Evolutionary conservation across 345 rosid genomes (phyloP).

Genomic region (Eutrema heterophyllum): DNA sequence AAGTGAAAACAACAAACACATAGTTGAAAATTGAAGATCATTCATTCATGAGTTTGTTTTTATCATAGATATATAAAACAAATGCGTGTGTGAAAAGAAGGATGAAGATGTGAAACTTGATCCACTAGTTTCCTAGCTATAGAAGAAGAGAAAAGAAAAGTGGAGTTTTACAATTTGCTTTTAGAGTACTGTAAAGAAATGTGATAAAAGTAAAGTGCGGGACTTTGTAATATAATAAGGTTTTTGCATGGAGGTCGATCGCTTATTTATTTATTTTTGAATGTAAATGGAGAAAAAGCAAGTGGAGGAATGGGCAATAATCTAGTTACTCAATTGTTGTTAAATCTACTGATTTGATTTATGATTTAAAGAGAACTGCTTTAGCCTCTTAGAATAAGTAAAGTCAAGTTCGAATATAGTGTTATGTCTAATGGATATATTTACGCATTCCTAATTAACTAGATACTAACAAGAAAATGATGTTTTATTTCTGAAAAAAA

Average conservation of each 20-base stretch:
- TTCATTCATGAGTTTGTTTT: not conserved
- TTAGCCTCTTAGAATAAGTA: not conserved
- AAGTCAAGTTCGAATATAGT: not conserved
- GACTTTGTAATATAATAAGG: slow-evolving; percentile 21
- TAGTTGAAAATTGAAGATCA: not conserved
- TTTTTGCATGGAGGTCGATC: slow-evolving; percentile 28
- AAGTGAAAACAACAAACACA: slow-evolving; percentile 2
- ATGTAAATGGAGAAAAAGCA: not conserved
- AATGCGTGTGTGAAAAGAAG: not conserved
- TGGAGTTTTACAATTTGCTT: slow-evolving; percentile 12
- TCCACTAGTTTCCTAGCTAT: slow-evolving; percentile 25
- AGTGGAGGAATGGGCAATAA: slow-evolving; percentile 24
- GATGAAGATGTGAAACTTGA: slow-evolving; percentile 1
- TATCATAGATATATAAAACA: not conserved
- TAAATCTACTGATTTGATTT: slow-evolving; percentile 7
- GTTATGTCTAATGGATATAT: not conserved
- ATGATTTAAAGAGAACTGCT: not conserved
- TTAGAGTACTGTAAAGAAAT: slow-evolving; percentile 26
- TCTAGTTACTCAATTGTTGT: not conserved
- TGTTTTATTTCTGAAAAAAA: not conserved
- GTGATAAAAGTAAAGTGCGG: not conserved
- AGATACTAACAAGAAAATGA: not conserved
- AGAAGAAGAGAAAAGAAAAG: slow-evolving; percentile 16
- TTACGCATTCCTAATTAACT: not conserved
- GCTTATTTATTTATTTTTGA: not conserved